Base-by-base conservation (phyloP, 768 basidiomycete species). In the Chiua virens region DNA sequence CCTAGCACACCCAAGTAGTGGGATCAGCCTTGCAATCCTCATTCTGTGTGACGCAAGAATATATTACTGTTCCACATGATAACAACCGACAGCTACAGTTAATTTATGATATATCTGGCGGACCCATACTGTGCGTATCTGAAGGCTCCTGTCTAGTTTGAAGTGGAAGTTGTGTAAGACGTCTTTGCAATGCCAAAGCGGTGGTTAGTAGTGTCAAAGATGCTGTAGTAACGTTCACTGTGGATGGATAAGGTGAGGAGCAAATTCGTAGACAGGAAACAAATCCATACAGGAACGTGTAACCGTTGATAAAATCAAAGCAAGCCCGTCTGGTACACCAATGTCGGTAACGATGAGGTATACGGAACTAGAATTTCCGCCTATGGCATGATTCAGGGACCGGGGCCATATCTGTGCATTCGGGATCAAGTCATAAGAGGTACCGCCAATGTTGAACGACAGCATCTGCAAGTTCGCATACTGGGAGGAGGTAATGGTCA, bases 151-250 rank as follows among this genome's bases (percentile, higher is more conserved):
- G n/a, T n/a, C n/a, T n/a, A n/a, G n/a, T n/a, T n/a, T n/a, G n/a
- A n/a, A n/a, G n/a, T n/a, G n/a, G n/a, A n/a, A n/a, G n/a, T n/a
- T n/a, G 77, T 79, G 56, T 72, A 68, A 1, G 47, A 11, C 2
- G 73, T 76, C 35, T 54, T 67, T 4, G 76, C 76, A 25, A 79
- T 63, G 17, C 75, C 77, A 22, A 78, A 60, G 4, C 56, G 69
- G 21, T 50, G 55, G 57, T 77, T 74, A 15, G 57, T 57, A 20
- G 72, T 68, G 54, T 79, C 75, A 53, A 59, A 77, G 14, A 78
- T 62, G 47, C 67, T 67, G 54, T 78, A 78, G 65, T 66, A 78
- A 23, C 78, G 72, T 56, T 79, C 68, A 5, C 67, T 65, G n/a
- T n/a, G n/a, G n/a, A n/a, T n/a, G n/a, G n/a, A n/a, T n/a, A n/a